A percentile compares a stretch with the other conserved stretches of the same genome.
phyloP scores from a whole-genome alignment of 441 rosid species.

The Omphalea diandra region DNA sequence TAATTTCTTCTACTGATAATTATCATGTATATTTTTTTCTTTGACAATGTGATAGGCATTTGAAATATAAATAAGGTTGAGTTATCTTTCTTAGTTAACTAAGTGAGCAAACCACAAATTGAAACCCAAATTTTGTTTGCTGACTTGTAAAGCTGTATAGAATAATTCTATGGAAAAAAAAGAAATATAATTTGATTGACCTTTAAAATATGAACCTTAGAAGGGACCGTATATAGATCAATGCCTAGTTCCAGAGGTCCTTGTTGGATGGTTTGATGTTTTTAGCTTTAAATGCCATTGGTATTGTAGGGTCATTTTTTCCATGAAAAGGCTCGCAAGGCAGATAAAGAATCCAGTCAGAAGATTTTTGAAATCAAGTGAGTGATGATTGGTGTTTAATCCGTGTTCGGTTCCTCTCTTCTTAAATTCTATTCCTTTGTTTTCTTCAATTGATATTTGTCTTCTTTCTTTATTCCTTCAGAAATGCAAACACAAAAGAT shows the following conservation, averaged over 20 bases:
- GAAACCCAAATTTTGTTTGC: background rate
- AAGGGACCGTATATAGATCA: background rate
- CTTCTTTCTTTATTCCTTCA: constrained; percentile 17
- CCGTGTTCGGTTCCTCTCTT: background rate
- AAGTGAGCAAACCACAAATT: background rate
- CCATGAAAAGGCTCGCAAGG: constrained; percentile 44
- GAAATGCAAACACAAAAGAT: constrained; percentile 32
- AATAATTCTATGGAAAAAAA: no score
- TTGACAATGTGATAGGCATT: constrained; percentile 14
- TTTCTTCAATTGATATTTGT: background rate
- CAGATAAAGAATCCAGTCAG: constrained; percentile 49
- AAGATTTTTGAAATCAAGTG: constrained; percentile 54
- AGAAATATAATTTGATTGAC: background rate
- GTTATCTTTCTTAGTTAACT: background rate
- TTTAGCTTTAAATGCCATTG: constrained; percentile 16
- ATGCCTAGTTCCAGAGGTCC: background rate
- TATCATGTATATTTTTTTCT: background rate
- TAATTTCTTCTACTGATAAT: background rate
- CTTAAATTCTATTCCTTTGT: background rate
- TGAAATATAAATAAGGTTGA: background rate
- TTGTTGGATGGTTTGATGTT: background rate
- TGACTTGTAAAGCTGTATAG: background rate
- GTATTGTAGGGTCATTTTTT: constrained; percentile 52
- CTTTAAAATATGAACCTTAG: background rate
- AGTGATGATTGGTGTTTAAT: constrained; percentile 14